Evolutionary conservation across 306 rosid genomes (phyloP).

Genomic region (Neltuma alba): DNA sequence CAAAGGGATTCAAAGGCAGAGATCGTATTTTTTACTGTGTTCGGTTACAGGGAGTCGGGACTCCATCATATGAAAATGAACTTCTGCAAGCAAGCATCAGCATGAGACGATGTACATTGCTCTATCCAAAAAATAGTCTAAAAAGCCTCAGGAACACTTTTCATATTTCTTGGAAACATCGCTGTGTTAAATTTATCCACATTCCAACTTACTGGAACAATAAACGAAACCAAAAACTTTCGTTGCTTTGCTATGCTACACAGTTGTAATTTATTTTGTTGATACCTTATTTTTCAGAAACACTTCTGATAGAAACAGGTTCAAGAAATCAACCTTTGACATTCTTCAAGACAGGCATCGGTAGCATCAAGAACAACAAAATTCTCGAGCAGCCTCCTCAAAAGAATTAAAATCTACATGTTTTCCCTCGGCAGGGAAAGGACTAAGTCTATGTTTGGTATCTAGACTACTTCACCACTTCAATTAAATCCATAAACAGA

Average conservation of each 20-base stretch:
- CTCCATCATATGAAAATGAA: neutral
- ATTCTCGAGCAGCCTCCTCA: slow-evolving; percentile 29
- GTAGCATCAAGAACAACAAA: slow-evolving; percentile 22
- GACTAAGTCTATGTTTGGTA: slow-evolving; percentile 21
- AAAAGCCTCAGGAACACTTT: neutral
- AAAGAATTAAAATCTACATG: slow-evolving; percentile 18
- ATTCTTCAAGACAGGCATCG: slow-evolving; percentile 36
- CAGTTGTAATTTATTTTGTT: slow-evolving; percentile 42
- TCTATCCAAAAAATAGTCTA: neutral
- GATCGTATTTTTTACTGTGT: neutral
- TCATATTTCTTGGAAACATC: neutral
- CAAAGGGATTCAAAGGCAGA: neutral
- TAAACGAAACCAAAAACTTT: neutral
- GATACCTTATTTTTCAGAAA: slow-evolving; percentile 33
- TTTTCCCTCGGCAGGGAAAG: slow-evolving; percentile 21
- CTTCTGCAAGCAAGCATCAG: neutral
- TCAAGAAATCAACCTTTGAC: slow-evolving; percentile 37
- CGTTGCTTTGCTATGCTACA: slow-evolving; percentile 40
- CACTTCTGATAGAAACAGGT: slow-evolving; percentile 24
- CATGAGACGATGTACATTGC: slow-evolving; percentile 13
- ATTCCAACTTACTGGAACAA: slow-evolving; percentile 21
- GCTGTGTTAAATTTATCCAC: neutral
- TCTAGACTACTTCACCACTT: slow-evolving; percentile 36
- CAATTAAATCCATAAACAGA: slow-evolving; percentile 31
- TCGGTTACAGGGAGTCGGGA: neutral